phyloP scores from a whole-genome alignment of 441 rosid genomes.

The Hura crepitans region DNA sequence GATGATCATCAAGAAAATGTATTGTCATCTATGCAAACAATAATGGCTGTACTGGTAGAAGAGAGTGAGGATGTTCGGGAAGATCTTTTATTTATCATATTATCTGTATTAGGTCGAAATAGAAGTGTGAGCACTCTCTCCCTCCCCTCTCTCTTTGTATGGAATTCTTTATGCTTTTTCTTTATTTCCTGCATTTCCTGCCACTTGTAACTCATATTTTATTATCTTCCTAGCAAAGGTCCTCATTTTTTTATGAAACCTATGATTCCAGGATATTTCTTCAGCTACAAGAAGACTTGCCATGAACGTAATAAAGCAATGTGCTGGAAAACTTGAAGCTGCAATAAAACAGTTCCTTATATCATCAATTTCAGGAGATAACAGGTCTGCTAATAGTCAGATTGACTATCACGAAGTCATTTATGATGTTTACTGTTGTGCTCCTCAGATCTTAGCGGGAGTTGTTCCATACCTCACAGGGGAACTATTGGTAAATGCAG shows the following conservation, averaged over 20 bases:
- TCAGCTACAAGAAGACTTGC: constrained; percentile 84
- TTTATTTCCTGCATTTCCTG: constrained; percentile 5
- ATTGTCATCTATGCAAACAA: constrained; percentile 85
- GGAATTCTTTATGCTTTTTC: neutral
- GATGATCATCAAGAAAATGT: constrained; percentile 95
- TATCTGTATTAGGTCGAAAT: constrained; percentile 77
- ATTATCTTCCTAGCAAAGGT: constrained; percentile 6
- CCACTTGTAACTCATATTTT: neutral
- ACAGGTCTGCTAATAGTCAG: constrained; percentile 45
- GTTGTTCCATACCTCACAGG: constrained; percentile 94
- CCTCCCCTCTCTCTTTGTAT: constrained; percentile 21
- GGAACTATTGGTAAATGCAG: constrained; percentile 80
- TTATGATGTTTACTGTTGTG: constrained; percentile 77
- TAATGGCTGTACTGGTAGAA: constrained; percentile 83
- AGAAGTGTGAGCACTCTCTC: constrained; percentile 54
- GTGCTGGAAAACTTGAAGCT: constrained; percentile 87
- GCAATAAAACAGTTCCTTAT: constrained; percentile 85
- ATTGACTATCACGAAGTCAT: constrained; percentile 92
- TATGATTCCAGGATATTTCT: constrained; percentile 58
- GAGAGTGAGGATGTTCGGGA: constrained; percentile 92
- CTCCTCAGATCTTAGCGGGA: constrained; percentile 84
- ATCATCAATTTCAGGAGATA: constrained; percentile 88
- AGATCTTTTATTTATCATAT: constrained; percentile 66
- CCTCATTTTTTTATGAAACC: constrained; percentile 32
- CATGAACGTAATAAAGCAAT: constrained; percentile 81